These are phyloP conservation scores for Liriodendron chinense DNA, from an alignment of 164 flowering plant genomes.

Conservation along the genomic window DNA sequence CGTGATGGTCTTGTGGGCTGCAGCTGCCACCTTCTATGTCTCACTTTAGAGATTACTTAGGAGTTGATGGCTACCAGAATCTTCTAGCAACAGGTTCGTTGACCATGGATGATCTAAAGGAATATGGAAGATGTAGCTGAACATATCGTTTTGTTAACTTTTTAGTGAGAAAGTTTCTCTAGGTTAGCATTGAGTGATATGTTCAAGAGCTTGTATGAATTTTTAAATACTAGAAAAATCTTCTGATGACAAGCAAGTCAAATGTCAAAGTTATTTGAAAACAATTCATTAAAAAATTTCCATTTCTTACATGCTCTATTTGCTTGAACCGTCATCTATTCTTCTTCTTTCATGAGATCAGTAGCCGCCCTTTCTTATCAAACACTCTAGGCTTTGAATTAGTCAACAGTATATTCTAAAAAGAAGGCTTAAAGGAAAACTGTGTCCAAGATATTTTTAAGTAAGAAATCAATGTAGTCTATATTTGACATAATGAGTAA, in stretches of 20 bases:
- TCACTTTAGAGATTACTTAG: too few species aligned
- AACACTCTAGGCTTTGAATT: not conserved
- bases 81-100: too few species aligned
- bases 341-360: not conserved
- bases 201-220: not conserved
- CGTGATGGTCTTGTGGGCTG: too few species aligned
- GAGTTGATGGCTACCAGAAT: too few species aligned
- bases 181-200: not conserved
- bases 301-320: not conserved
- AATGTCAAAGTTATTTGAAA: too few species aligned
- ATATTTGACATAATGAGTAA: not conserved
- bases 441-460: not conserved
- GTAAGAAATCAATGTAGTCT: not conserved
- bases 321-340: not conserved
- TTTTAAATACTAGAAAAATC: too few species aligned
- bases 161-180: not conserved
- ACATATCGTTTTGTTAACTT: too few species aligned
- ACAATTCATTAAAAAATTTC: not conserved
- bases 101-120: too few species aligned
- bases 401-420: not conserved
- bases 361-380: not conserved
- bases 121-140: too few species aligned
- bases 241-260: too few species aligned
- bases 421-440: not conserved
- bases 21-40: too few species aligned